Percentiles rank a stretch among this genome's conserved stretches.
Evolutionary conservation across 148 eudicot species (phyloP).

Genomic region (Arctostaphylos glauca): DNA sequence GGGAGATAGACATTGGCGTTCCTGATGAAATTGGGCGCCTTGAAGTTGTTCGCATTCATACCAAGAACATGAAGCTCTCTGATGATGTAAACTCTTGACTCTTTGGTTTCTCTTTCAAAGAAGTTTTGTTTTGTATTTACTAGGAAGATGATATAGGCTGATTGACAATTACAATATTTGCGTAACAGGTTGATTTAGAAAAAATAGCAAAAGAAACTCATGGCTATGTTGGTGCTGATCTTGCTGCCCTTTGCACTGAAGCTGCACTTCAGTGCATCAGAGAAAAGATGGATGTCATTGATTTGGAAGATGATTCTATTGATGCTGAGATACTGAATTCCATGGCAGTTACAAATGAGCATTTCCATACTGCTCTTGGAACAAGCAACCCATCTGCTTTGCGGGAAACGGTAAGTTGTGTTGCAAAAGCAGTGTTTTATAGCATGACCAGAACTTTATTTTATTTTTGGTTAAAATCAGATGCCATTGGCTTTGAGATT

Average conservation of each 20-base stretch:
- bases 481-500: neutral
- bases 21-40: slow-evolving; percentile 48
- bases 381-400: slow-evolving; percentile 38
- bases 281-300: slow-evolving; percentile 50
- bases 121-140: neutral
- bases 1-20: slow-evolving; percentile 42
- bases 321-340: slow-evolving; percentile 49
- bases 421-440: neutral
- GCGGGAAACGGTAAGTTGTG: slow-evolving; percentile 35
- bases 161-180: neutral
- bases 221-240: slow-evolving; percentile 47
- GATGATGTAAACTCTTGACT: slow-evolving; percentile 23
- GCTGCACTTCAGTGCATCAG: slow-evolving; percentile 48
- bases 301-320: slow-evolving; percentile 42
- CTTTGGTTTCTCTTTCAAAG: neutral
- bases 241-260: slow-evolving; percentile 48
- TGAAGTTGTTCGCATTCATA: slow-evolving; percentile 47
- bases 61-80: slow-evolving; percentile 50
- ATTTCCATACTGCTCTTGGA: slow-evolving; percentile 43
- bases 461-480: neutral
- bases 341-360: slow-evolving; percentile 45
- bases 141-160: neutral
- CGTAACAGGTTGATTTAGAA: slow-evolving; percentile 38
- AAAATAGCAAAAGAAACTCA: slow-evolving; percentile 39
- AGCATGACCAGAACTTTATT: neutral